Base-by-base conservation (phyloP, 768 basidiomycete species). In the Termitomyces sp. region DNA sequence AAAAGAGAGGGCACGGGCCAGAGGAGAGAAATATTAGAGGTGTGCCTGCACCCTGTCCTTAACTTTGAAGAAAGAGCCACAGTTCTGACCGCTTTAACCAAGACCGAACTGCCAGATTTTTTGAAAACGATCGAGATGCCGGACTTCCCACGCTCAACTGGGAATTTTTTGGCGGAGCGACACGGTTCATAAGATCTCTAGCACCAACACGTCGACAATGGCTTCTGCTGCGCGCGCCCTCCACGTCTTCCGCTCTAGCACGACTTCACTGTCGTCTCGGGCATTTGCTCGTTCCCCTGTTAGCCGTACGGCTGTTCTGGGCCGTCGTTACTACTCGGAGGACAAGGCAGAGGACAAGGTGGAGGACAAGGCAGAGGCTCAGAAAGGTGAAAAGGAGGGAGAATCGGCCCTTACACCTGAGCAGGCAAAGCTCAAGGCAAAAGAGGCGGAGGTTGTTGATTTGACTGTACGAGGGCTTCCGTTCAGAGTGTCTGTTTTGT, bases 391-490 rank as follows among this genome's bases (percentile, higher is more conserved):
- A 42, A 61, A 68, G 49, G 62, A 64, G 59, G 66, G 66, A 56
- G 62, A 72, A 56, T 58, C 66, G 55, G 26, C 47, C 18, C 27
- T 59, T 55, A 61, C 57, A 3, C 65, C 61, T 42, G 64, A 67
- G 26, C 62, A 61, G 22, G 76, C 79, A 55, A 87, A 88, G 68
- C 76, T 96, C 56, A 87, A 92, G 76, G 84, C 85, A 62, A 90
- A 94, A 70, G 86, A 91, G 69, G 81, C 76, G 26, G 89, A 90
- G 68, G 84, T 87, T n/a, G 74, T 81, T n/a, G 93, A 94, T 71
- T 77, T 94, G 59, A 92, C 86, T 61, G 92, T 94, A 65, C 64
- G 89, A 75, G 37, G 53, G 43, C 36, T 22, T 20, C 31, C 12
- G 16, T 31, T 16, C 32, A 18, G 26, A 5, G 44, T 14, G 2